phyloP scores from a whole-genome alignment of 495 filamentous ascomycete species.

The Hyphodiscus hymeniophilus region DNA sequence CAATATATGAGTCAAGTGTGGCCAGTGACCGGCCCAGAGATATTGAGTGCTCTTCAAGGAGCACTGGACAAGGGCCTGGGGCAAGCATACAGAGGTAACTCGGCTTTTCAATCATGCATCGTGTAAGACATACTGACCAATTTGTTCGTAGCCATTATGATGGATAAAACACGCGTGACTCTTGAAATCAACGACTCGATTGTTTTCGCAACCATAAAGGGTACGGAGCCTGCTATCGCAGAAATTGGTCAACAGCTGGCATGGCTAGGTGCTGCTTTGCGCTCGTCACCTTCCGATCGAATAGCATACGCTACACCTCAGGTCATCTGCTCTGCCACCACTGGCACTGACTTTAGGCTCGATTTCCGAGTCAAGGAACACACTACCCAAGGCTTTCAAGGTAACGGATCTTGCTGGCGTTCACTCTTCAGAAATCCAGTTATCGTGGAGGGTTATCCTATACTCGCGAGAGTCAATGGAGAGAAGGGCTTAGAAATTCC shows the following conservation, averaged over 20 bases:
- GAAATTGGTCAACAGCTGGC: conserved; percentile 14
- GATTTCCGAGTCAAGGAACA: neutral
- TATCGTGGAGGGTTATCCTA: conserved; percentile 29
- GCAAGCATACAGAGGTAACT: too few relatives aligned
- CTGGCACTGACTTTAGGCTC: too few relatives aligned
- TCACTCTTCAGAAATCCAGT: conserved; percentile 28
- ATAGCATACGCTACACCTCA: neutral
- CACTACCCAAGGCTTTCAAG: neutral
- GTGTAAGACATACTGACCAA: too few relatives aligned
- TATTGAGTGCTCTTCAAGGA: conserved; percentile 22
- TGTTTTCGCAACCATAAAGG: neutral
- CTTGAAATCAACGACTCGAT: too few relatives aligned
- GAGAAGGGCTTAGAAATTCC: conserved; percentile 22
- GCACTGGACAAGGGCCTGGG: too few relatives aligned
- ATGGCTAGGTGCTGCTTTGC: conserved; percentile 14
- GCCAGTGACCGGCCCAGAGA: conserved; percentile 23
- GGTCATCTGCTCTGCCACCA: neutral
- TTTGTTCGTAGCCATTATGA: too few relatives aligned
- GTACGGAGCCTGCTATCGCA: conserved; percentile 4
- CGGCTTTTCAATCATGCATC: too few relatives aligned
- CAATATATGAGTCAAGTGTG: conserved; percentile 28
- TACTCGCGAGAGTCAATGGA: conserved; percentile 7
- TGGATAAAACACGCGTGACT: too few relatives aligned
- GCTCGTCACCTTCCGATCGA: conserved; percentile 3
- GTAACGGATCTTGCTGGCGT: conserved; percentile 30